Evolutionary conservation across 352 stramenopile species (phyloP), one percentile per base, ranked within the genome.

Genomic region (Phytophthora hibernalis): DNA sequence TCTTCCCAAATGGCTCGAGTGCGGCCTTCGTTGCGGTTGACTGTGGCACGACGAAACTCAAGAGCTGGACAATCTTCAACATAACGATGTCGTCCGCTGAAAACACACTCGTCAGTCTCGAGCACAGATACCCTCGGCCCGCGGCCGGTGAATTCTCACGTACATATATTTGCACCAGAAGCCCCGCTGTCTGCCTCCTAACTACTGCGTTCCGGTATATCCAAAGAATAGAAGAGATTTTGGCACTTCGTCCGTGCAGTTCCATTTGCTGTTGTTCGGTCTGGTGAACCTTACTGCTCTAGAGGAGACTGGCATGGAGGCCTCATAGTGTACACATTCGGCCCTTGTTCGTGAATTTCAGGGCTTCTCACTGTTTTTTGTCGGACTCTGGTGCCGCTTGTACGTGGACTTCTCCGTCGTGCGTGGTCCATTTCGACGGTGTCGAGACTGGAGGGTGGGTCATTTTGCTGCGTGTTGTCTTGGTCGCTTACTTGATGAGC

Each of bases 1-100:
- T 62, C 87, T 99, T 58, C 93, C 91, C 26, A 75, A 93, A 99
- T 76, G 96, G 96, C 53, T 70, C 68, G 12, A 97, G 83, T 31
- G 93, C 56, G 69, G 6, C 65, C 72, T 2, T 77, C 69, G 12
- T 77, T 65, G 12, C 38, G 16, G 40, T 22, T 12, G n/a, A 9
- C 18, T 33, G 15, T 18, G 24, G 10, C 21, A 28, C 28, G 1
- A 13, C 26, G 24, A 42, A 48, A 16, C 15, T 31, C 38, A 45
- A 42, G 54, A 40, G 33, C 26, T 53, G 42, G 54, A 40, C 12
- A 9, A 37, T 18, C 18, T 31, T 54, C 15, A 21, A 20, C 43
- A 22, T 57, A 30, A 12, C 26, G 37, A 16, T 43, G 57, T 58
- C 24, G 52, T 65, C 57, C 57, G 48, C 57, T 65, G 38, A 44